Evolutionary conservation across 1,284 basidiomycete species (phyloP).

Genomic region (Macrocystidia cucumis): DNA sequence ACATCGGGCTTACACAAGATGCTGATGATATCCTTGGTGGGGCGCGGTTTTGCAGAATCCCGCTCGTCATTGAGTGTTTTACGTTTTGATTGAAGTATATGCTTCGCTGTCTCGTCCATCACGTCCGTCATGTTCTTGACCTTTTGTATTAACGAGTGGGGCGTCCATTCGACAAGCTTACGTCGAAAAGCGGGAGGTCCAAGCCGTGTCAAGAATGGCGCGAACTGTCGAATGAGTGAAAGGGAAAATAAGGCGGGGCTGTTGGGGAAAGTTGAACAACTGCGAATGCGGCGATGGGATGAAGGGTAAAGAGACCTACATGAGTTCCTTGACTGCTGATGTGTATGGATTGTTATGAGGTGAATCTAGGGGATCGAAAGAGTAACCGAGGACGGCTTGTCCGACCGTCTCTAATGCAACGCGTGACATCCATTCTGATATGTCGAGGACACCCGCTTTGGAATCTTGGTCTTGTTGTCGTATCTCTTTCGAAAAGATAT

Average conservation of each 20-base stretch:
- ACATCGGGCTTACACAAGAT: slow-evolving; percentile 33
- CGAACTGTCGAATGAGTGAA: slow-evolving; percentile 36
- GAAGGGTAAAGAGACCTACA: slow-evolving; percentile 23
- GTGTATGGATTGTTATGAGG: slow-evolving; percentile 37
- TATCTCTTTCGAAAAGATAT: slow-evolving; percentile 21
- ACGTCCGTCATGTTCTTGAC: slow-evolving; percentile 38
- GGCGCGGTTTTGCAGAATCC: slow-evolving; percentile 11
- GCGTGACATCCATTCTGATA: slow-evolving; percentile 43
- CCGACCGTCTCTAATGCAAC: slow-evolving; percentile 44
- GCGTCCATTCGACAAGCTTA: slow-evolving; percentile 35
- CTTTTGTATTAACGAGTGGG: slow-evolving; percentile 31
- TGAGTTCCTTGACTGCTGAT: slow-evolving; percentile 37
- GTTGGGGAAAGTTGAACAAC: neutral
- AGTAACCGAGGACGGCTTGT: slow-evolving; percentile 41
- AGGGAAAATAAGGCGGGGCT: slow-evolving; percentile 40
- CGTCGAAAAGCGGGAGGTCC: slow-evolving; percentile 35
- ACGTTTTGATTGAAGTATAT: slow-evolving; percentile 30
- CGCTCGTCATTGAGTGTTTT: slow-evolving; percentile 16
- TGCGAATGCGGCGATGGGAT: neutral
- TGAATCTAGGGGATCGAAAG: slow-evolving; percentile 40
- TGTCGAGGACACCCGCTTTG: slow-evolving; percentile 26
- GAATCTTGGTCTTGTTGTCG: slow-evolving; percentile 5
- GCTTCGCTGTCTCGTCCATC: slow-evolving; percentile 36
- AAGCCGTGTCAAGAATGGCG: slow-evolving; percentile 35
- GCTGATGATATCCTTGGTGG: slow-evolving; percentile 40